Base-by-base conservation (phyloP, 192 early-diverging fungal genomes). In the Coemansia sp. region DNA sequence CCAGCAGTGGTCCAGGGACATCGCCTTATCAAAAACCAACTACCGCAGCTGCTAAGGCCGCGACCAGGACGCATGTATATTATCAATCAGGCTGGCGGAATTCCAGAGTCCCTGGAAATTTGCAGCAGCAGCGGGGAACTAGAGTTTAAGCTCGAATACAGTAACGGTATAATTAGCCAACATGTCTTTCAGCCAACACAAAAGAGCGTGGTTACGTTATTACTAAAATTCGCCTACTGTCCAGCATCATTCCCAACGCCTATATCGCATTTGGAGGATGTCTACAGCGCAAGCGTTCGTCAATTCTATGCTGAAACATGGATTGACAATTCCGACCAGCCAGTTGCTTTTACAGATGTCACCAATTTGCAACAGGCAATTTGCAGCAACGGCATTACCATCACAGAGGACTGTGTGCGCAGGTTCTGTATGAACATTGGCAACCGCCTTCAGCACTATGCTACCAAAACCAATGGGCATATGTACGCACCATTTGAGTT, bases 401-500 rank as follows among this genome's bases (percentile, higher is more conserved):
- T 61, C 13, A 61, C 58, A 5, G 39, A 50, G 28, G 30, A 36
- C 10, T 49, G 36, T 28, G 20, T 51, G 5, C 47, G 48, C 16
- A 13, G 14, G 16, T 51, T 51, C 18, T 59, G 57, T 12, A 38
- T 43, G 11, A 74, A 19, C 84, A 84, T 63, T 35, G 28, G 5
- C 73, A 82, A 23, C 80, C 77, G 50, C 68, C 33, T 35, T 35
- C 33, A 35, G 33, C 33, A 35, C 10, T 35, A 35, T 35, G 33
- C 10, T 6, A 35, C 6, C 33, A 35, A 35, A 35, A 6, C 78
- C 35, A 78, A 83, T 43, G 73, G 72, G 15, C 50, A 70, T 6
- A 46, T 81, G 18, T 65, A 57, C 41, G 89, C 91, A 23, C 94
- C 94, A 13, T 88, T 94, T 80, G 93, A 97, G 63, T 94, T 93